phyloP scores from a whole-genome alignment of 768 basidiomycete species.

The Leccinum rimulosum region DNA sequence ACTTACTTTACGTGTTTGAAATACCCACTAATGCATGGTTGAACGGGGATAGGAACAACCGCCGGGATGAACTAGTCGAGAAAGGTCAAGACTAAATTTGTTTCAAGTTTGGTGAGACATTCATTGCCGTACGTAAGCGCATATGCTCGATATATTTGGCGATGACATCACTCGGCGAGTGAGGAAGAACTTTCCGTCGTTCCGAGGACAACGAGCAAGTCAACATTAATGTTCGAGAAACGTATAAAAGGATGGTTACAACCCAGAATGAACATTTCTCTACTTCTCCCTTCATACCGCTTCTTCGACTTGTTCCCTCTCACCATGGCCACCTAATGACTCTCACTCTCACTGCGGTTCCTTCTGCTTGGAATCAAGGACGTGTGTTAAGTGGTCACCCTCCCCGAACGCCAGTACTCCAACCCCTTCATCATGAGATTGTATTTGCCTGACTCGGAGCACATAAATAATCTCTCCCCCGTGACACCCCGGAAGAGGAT shows the following conservation, averaged over 20 bases:
- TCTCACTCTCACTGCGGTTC: neutral
- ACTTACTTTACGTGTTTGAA: neutral
- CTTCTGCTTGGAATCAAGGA: neutral
- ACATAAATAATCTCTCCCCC: neutral
- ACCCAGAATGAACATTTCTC: neutral
- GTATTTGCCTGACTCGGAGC: neutral
- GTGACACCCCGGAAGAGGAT: neutral
- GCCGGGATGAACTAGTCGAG: neutral
- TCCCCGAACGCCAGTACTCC: neutral
- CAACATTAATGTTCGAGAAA: neutral
- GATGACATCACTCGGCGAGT: constrained; percentile 2
- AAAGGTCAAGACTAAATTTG: neutral
- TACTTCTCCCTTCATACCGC: neutral
- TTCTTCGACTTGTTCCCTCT: neutral
- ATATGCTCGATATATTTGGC: neutral
- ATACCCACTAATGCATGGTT: neutral
- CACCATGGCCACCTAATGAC: neutral
- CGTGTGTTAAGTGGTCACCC: neutral
- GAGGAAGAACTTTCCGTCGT: neutral
- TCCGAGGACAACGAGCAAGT: no score
- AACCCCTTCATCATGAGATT: neutral
- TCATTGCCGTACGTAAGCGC: neutral
- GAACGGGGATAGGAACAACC: neutral
- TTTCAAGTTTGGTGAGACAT: neutral
- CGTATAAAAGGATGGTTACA: neutral